Base-by-base conservation (phyloP, 1,284 basidiomycete species). In the Porphyrellus sp. region DNA sequence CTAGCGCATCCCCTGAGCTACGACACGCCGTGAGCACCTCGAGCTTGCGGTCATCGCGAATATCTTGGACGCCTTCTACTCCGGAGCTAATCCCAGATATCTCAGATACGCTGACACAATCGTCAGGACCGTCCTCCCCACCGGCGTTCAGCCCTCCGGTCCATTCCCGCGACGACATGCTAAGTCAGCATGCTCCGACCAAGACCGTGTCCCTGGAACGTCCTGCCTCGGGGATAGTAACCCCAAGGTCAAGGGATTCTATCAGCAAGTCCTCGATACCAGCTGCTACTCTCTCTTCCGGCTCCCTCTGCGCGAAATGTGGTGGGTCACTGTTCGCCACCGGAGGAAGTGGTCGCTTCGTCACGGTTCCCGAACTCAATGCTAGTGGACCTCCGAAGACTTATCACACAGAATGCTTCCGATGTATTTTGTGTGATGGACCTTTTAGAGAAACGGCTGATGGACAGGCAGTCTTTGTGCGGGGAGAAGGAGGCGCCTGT, bases 361-460 rank as follows among this genome's bases (percentile, higher is more conserved):
- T 89, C 25, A 86, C 84, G 3, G 79, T 89, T 33, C 85, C 86
- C 8, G 78, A 77, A 53, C 78, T 81, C 44, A 71, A 67, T 23
- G 64, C 65, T 55, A 74, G 60, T 65, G 70, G 70, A 25, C 72
- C 75, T 35, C 75, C 76, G 28, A 78, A 78, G 65, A 76, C 77
- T 23, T 91, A 86, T 62, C 89, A 91, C 57, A 75, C 78, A 3
- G 76, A 80, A 37, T 91, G 89, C 63, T 90, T 91, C 69, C 80
- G 77, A 52, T 91, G 89, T 61, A 73, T 70, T 23, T 72, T 86
- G 21, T 91, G 89, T 61, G 72, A 80, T 41, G 75, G 78, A 9
- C 63, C 75, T 7, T 89, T 91, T 60, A 79, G 78, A 56, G 85
- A 86, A 62, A 74, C 73, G 33, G 72, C 74, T 42, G 77, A 74